Conservation (phyloP, 2,329 filamentous ascomycete species). For the Dothidotthia symphoricarpi region DNA sequence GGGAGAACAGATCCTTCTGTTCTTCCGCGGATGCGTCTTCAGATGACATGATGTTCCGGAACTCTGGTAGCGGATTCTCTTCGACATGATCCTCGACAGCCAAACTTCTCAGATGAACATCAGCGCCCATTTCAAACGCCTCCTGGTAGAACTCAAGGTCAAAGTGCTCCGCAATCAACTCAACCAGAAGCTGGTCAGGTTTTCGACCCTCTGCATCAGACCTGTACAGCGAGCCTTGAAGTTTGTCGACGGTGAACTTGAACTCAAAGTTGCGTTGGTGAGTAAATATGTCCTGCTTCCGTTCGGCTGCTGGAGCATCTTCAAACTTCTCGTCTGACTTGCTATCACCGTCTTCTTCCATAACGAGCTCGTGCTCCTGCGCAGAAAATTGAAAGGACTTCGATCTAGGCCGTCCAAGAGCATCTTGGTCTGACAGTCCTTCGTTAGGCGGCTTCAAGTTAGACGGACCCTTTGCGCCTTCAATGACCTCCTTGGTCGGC, state of each 20-base stretch:
- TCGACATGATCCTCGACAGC: constrained; percentile 94
- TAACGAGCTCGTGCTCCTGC: constrained; percentile 71
- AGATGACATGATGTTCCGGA: constrained; percentile 96
- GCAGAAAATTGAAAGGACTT: constrained; percentile 72
- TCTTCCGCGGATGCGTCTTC: constrained; percentile 69
- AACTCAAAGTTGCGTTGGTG: constrained; percentile 94
- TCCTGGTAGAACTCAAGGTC: constrained; percentile 83
- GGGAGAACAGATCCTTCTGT: constrained; percentile 75
- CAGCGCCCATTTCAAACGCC: constrained; percentile 88
- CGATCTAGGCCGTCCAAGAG: constrained; percentile 57
- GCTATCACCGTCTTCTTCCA: constrained; percentile 69
- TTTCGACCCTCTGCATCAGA: constrained; percentile 76
- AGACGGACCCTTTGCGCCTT: constrained; percentile 36
- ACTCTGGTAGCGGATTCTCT: constrained; percentile 78
- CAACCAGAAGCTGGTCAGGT: constrained; percentile 79
- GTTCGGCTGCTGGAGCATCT: constrained; percentile 63
- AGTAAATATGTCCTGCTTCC: constrained; percentile 54
- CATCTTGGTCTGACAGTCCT: constrained; percentile 32
- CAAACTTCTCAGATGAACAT: constrained; percentile 82
- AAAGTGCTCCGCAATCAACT: constrained; percentile 87
- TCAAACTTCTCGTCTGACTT: constrained; percentile 64
- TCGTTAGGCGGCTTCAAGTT: constrained; percentile 39
- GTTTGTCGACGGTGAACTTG: constrained; percentile 90
- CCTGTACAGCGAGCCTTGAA: constrained; percentile 88
- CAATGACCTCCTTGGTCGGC: constrained; percentile 38